These are phyloP conservation scores for Ichthyophonus hoferi DNA, from an alignment of 208 protist species.

Conservation along the genomic window DNA sequence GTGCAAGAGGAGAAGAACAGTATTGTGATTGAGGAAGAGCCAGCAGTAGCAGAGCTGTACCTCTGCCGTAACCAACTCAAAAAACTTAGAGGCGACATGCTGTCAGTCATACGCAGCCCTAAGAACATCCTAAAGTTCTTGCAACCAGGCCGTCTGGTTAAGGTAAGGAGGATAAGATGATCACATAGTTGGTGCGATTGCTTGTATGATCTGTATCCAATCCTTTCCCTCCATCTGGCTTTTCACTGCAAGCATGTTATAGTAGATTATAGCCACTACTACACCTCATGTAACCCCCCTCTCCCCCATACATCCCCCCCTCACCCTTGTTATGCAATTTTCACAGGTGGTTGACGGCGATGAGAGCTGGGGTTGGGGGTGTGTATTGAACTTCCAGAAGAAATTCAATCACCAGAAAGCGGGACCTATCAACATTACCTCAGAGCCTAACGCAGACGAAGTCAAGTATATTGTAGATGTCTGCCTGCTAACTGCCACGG, in stretches of 20 bases:
- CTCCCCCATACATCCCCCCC: too few relatives aligned
- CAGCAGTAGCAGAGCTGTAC: conserved; percentile 36
- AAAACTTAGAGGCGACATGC: conserved; percentile 54
- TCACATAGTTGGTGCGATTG: too few relatives aligned
- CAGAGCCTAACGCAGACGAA: not conserved
- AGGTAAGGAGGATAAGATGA: too few relatives aligned
- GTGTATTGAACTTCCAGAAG: conserved; percentile 67
- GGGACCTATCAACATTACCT: not conserved
- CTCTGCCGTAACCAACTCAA: conserved; percentile 56
- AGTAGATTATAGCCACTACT: too few relatives aligned
- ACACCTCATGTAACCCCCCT: too few relatives aligned
- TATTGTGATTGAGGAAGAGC: conserved; percentile 62
- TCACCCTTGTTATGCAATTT: too few relatives aligned
- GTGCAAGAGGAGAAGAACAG: conserved; percentile 26
- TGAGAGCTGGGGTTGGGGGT: conserved; percentile 66
- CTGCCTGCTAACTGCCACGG: not conserved
- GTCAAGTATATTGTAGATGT: not conserved
- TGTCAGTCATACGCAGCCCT: conserved; percentile 73
- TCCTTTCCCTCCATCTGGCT: too few relatives aligned
- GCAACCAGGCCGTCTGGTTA: conserved; percentile 82
- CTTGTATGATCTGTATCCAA: too few relatives aligned
- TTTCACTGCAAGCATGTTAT: too few relatives aligned
- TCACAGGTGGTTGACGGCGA: conserved; percentile 41
- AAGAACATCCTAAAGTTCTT: conserved; percentile 83
- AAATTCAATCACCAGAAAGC: conserved; percentile 12